Percentiles rank a stretch among this genome's conserved stretches.
Conservation (phyloP, 208 protist species). For the Phytomonas sp. region DNA sequence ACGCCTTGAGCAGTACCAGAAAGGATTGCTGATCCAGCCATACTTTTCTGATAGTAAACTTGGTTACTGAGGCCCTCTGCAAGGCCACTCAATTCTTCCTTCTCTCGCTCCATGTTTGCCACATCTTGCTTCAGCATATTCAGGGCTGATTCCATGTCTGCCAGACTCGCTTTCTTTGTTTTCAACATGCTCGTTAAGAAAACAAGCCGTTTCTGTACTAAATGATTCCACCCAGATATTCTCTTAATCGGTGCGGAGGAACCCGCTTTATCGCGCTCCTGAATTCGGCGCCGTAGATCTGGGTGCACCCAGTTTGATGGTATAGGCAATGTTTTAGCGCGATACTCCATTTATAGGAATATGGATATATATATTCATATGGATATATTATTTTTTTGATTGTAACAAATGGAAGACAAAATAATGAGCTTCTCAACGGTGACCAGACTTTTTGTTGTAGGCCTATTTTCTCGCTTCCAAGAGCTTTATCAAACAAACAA, state of each 20-base stretch:
- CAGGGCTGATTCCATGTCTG: slow-evolving; percentile 15
- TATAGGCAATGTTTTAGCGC: background rate
- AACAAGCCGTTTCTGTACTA: slow-evolving; percentile 7
- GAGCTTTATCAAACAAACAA: background rate
- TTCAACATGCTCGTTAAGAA: slow-evolving; percentile 9
- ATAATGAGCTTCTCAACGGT: background rate
- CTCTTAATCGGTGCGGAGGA: slow-evolving; percentile 16
- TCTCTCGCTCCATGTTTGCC: slow-evolving; percentile 5
- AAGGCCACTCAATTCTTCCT: slow-evolving; percentile 14
- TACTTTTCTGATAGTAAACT: slow-evolving; percentile 22
- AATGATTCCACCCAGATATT: slow-evolving; percentile 18
- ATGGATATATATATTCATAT: background rate
- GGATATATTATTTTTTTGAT: slow-evolving; percentile 9
- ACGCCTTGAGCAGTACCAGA: background rate
- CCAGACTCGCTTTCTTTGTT: slow-evolving; percentile 10
- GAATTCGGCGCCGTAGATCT: slow-evolving; percentile 34
- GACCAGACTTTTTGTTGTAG: background rate
- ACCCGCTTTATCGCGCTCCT: slow-evolving; percentile 12
- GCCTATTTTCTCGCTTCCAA: background rate
- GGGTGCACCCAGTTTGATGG: slow-evolving; percentile 56
- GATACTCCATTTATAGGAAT: background rate
- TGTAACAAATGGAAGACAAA: background rate
- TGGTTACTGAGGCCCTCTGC: slow-evolving; percentile 15
- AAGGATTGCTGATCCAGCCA: background rate
- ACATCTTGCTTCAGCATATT: slow-evolving; percentile 15